Evolutionary conservation across 2,329 filamentous ascomycete species (phyloP).

Genomic region (Aspergillus texensis): DNA sequence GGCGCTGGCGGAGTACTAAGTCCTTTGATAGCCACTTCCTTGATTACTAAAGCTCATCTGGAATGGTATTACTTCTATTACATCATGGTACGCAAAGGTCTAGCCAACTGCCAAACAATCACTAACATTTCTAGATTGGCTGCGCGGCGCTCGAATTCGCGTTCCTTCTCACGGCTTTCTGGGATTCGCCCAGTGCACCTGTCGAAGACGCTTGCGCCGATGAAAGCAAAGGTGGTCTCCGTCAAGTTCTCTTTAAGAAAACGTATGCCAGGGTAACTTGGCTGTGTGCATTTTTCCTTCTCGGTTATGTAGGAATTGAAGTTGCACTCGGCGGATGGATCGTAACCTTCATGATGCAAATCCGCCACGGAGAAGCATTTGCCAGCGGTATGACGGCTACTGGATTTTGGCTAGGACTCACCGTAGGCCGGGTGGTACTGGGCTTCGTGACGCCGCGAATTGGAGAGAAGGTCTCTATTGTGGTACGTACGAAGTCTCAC

Average conservation of each 20-base stretch:
- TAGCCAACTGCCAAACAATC: background rate
- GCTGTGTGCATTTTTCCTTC: constrained; percentile 62
- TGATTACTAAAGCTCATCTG: constrained; percentile 65
- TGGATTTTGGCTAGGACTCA: constrained; percentile 74
- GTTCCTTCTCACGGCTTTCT: background rate
- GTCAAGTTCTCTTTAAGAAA: background rate
- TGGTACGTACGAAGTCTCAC: too few species aligned
- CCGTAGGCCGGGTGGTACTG: constrained; percentile 64
- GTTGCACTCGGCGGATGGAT: constrained; percentile 77
- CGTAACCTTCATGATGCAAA: constrained; percentile 78
- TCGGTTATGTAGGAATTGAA: constrained; percentile 78
- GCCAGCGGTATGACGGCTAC: constrained; percentile 75
- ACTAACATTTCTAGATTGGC: background rate
- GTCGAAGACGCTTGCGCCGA: background rate
- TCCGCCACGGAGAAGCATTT: constrained; percentile 69
- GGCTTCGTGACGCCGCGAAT: constrained; percentile 55
- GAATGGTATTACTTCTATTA: constrained; percentile 77
- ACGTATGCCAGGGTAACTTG: background rate
- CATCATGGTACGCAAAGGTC: constrained; percentile 59
- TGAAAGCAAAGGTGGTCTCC: background rate
- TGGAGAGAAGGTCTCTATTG: too few species aligned
- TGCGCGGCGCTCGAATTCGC: background rate
- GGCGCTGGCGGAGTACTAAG: constrained; percentile 69
- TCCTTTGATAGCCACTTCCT: constrained; percentile 70
- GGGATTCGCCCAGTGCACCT: background rate